phyloP scores from a whole-genome alignment of 106 monocot species.

The Dioscorea dumetorum region DNA sequence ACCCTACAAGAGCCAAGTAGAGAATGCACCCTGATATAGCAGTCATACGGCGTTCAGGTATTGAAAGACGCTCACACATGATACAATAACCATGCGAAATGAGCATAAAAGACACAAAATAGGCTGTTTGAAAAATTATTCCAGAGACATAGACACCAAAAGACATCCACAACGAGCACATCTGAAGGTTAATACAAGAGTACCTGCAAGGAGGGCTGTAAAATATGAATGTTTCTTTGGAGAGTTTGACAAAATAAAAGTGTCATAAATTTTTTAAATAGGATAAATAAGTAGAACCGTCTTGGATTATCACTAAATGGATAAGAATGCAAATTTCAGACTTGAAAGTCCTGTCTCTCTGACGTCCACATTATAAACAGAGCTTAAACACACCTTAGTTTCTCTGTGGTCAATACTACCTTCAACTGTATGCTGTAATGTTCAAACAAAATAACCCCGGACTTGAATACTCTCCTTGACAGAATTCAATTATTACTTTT shows the following conservation, averaged over 20 bases:
- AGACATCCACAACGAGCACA: conserved; percentile 91
- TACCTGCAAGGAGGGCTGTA: conserved; percentile 50
- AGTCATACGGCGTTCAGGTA: conserved; percentile 57
- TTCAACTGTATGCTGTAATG: too few species aligned
- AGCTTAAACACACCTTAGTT: too few species aligned
- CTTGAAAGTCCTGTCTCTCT: too few species aligned
- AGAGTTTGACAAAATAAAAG: not conserved
- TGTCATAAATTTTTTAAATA: too few species aligned
- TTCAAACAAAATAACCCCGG: too few species aligned
- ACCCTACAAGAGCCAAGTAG: conserved; percentile 76
- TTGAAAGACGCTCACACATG: conserved; percentile 68
- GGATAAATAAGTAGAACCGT: too few species aligned
- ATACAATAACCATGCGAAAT: conserved; percentile 95
- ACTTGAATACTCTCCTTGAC: too few species aligned
- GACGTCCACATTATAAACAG: too few species aligned
- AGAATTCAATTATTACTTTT: too few species aligned
- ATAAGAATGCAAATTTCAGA: not conserved
- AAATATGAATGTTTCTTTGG: not conserved
- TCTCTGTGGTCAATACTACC: too few species aligned
- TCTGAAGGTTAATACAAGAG: conserved; percentile 70
- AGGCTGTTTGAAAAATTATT: conserved; percentile 77
- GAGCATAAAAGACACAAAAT: conserved; percentile 74
- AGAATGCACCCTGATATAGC: conserved; percentile 52
- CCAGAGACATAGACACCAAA: conserved; percentile 92
- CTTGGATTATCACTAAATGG: not conserved